Evolutionary conservation across 2,329 filamentous ascomycete species (phyloP).

Genomic region (Fusarium mundagurra): DNA sequence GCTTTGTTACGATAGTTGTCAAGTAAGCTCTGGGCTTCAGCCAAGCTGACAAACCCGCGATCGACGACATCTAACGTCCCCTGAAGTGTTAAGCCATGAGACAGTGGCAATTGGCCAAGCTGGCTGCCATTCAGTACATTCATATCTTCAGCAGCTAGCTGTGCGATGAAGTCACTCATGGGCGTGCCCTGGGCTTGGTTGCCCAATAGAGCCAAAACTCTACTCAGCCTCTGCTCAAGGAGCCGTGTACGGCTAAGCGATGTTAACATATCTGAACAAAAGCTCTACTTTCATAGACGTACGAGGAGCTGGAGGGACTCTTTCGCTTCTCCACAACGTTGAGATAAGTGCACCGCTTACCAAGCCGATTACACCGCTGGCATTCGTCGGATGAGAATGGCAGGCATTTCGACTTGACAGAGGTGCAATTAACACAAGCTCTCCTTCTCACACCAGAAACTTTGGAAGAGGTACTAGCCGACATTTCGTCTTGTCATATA

Average conservation of each 20-base stretch:
- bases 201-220: neutral
- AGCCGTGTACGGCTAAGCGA: neutral
- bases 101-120: fast-evolving
- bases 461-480: neutral
- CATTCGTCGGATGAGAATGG: slow-evolving; percentile 23
- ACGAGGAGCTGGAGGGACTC: slow-evolving; percentile 7
- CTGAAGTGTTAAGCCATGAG: neutral
- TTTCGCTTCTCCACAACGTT: slow-evolving; percentile 19
- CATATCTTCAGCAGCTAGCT: neutral
- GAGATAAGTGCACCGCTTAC: slow-evolving; percentile 10
- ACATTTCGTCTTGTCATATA: neutral
- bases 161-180: neutral
- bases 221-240: slow-evolving; percentile 1
- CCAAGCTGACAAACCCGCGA: neutral
- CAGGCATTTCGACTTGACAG: slow-evolving; percentile 25
- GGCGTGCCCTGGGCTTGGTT: neutral
- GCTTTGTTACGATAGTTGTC: slow-evolving; percentile 4
- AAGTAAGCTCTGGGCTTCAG: neutral
- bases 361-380: slow-evolving; percentile 20
- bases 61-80: neutral
- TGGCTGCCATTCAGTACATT: fast-evolving
- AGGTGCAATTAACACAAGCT: slow-evolving; percentile 25
- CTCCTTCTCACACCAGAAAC: slow-evolving; percentile 10
- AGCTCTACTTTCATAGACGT: neutral
- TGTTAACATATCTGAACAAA: neutral